These are phyloP conservation scores for Catharanthus roseus DNA, from an alignment of 257 asterid species.

Conservation along the genomic window DNA sequence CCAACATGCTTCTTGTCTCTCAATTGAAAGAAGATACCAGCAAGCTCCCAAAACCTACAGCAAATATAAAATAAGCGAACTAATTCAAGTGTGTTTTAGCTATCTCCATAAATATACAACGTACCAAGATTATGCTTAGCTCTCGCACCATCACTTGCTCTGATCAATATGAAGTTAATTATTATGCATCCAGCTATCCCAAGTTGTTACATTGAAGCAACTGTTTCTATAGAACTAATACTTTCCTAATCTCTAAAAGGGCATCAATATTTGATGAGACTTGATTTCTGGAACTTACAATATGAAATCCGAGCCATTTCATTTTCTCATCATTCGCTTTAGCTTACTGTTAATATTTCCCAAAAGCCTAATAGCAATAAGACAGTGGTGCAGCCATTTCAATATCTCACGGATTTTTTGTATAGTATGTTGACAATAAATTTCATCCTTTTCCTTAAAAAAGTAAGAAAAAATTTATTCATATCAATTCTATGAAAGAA, in stretches of 20 bases:
- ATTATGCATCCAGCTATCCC: neutral
- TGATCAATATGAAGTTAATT: neutral
- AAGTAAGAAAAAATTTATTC: neutral
- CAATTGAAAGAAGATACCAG: slow-evolving; percentile 87
- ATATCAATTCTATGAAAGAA: neutral
- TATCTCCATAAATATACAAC: neutral
- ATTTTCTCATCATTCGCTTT: neutral
- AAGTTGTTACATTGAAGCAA: neutral
- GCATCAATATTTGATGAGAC: no score
- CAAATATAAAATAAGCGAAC: neutral
- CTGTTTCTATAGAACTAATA: neutral
- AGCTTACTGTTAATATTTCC: neutral
- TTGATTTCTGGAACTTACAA: no score
- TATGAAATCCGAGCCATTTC: neutral
- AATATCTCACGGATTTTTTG: neutral
- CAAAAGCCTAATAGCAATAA: neutral
- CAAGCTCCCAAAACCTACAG: slow-evolving; percentile 79
- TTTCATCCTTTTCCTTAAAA: neutral
- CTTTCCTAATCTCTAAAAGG: no score
- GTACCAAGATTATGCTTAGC: neutral
- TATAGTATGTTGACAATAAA: neutral
- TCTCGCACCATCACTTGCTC: neutral
- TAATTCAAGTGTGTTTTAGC: no score
- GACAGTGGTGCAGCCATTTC: neutral
- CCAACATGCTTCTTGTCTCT: slow-evolving; percentile 98